Conservation (phyloP, 805 yeast genomes). For the Kodamaea jinghongensis region DNA sequence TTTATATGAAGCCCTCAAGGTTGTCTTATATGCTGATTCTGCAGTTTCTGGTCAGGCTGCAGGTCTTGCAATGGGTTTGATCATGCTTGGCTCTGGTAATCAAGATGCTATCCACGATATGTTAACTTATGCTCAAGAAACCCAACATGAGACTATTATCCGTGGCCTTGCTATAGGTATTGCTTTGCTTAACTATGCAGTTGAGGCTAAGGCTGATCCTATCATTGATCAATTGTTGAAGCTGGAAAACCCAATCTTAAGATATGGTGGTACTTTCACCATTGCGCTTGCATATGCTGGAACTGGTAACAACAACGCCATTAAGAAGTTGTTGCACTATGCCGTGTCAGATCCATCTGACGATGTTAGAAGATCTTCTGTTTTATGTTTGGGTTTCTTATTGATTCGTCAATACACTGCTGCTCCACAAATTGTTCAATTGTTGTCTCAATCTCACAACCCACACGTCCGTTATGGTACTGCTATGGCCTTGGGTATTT, state of each 20-base stretch:
- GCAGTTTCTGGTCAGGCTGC: constrained; percentile 97
- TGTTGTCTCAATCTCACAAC: constrained; percentile 90
- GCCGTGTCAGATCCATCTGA: constrained; percentile 97
- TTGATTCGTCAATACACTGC: constrained; percentile 87
- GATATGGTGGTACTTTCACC: constrained; percentile 95
- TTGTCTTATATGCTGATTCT: constrained; percentile 81
- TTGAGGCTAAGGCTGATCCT: constrained; percentile 74
- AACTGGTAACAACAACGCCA: constrained; percentile 86
- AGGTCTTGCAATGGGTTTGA: constrained; percentile 92
- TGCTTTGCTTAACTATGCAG: constrained; percentile 82
- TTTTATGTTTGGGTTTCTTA: constrained; percentile 86
- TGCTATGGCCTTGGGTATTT: constrained; percentile 93
- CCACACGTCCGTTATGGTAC: constrained; percentile 99
- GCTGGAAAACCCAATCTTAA: constrained; percentile 77
- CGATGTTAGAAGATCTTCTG: constrained; percentile 96
- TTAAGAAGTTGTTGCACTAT: constrained; percentile 78
- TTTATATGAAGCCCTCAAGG: constrained; percentile 78
- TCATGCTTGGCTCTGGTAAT: constrained; percentile 88
- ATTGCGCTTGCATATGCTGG: constrained; percentile 96
- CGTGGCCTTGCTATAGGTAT: constrained; percentile 91
- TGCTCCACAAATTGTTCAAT: constrained; percentile 91
- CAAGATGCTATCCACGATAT: constrained; percentile 69
- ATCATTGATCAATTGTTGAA: constrained; percentile 62
- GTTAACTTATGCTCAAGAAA: constrained; percentile 88
- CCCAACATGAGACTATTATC: constrained; percentile 92